A percentile compares a stretch with the other conserved stretches of the same genome.
These are phyloP conservation scores for Cordyceps javanica DNA, from an alignment of 2,329 filamentous ascomycete species.

Conservation along the genomic window DNA sequence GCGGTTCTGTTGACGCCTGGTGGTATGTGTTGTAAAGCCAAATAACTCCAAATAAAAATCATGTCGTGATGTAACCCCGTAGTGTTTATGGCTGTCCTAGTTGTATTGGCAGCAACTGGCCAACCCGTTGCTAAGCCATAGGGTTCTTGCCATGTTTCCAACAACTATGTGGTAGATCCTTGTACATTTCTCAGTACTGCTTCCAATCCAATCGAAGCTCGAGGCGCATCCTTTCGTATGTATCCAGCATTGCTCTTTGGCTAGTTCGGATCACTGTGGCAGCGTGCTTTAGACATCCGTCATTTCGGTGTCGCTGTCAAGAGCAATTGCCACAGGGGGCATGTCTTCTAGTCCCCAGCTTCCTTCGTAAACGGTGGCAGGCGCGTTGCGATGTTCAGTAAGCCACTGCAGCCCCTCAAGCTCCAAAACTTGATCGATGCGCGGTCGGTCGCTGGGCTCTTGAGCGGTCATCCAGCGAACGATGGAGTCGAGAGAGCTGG, in stretches of 20 bases:
- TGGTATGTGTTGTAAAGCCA: conserved; percentile 1
- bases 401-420: conserved; percentile 77
- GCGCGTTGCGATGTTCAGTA: conserved; percentile 66
- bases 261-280: conserved; percentile 12
- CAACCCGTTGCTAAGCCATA: neutral
- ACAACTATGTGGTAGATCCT: neutral
- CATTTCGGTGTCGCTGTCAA: conserved; percentile 52
- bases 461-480: conserved; percentile 85
- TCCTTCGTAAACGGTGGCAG: conserved; percentile 93
- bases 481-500: conserved; percentile 73
- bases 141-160: neutral
- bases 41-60: conserved; percentile 12
- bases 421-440: conserved; percentile 64
- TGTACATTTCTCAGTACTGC: conserved; percentile 8
- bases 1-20: neutral
- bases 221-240: neutral
- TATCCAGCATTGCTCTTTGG: conserved; percentile 7
- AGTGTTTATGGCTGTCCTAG: neutral
- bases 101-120: neutral
- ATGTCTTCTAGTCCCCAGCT: conserved; percentile 80
- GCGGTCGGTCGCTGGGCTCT: conserved; percentile 66
- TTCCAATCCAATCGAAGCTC: conserved; percentile 8
- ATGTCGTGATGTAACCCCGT: conserved; percentile 1
- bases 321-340: conserved; percentile 30
- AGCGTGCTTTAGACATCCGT: conserved; percentile 42